Evolutionary conservation across 306 rosid species (phyloP), one percentile per base, ranked within the genome.

Genomic region (Myrica gale): DNA sequence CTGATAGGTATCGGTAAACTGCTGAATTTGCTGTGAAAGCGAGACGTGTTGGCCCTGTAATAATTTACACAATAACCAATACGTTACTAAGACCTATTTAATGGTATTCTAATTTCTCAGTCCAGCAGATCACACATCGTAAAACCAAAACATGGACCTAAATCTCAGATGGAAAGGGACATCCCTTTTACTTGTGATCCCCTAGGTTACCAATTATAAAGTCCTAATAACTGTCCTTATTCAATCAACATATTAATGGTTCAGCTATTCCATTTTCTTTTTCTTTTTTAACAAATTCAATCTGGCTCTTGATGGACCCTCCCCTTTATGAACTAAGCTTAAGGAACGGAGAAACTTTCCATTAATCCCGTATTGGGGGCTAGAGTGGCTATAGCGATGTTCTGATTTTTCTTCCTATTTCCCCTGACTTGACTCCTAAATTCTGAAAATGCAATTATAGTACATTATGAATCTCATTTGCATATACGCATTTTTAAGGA

Each of bases 31-130:
- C 73, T 91, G 96, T 41, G 85, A 44, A 44, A 93, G 76, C 23
- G 97, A 90, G 78, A 93, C 87, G 76, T 90, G 96, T 70, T 90
- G 96, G 61, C 98, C 98, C 97, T 93, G 87, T 72, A 83, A 32
- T 47, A 71, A 56, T 79, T 9, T 48, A 71, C 50, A 71, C 5
- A 15, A 66, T 0, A 52, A 45, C 32, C 15, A 65, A 17, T 65
- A 7, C 15, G 32, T 26, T 26, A 26, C 7, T 51, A 57, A 10
- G 70, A 55, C 8, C 12, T 13, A 51, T 17, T 23, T 13, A 5
- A n/a, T 3, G 16, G 46, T 51, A 69, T 19, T 43, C 12, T 7
- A 72, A 72, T 16, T 47, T 56, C 15, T 39, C 58, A 32, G 52
- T 44, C 41, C 45, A 60, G 46, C 16, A 52, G 37, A 53, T 39